Base-by-base conservation (phyloP, 1,139 yeast species). In the Candida smagusa region DNA sequence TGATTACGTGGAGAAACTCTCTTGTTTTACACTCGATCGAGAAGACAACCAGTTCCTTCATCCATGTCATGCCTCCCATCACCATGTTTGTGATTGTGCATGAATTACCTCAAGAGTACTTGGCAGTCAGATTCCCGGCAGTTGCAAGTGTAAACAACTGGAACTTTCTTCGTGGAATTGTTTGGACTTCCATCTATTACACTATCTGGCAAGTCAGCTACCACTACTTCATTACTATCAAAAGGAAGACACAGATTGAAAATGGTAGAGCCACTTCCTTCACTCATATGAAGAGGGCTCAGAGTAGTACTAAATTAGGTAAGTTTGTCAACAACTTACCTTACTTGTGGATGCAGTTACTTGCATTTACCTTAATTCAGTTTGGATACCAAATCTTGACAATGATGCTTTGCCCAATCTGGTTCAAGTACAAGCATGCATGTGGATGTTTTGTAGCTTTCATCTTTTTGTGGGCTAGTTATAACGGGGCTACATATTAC, bases 401-500 rank as follows among this genome's bases (percentile, higher is more conserved):
- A 9, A 92, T 92, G 97, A 63, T 81, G 33, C 74, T 89, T 7
- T 88, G 96, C 52, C 96, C 97, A 0, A 57, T 92, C 21, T 87
- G 96, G 86, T 87, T 86, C 59, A 69, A 74, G 32, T 75, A 80
- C 57, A 82, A 82, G 50, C 65, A 68, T 39, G 75, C 85, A 1
- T 87, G 95, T 30, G 79, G 84, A 0, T 51, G 72, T 1, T 90
- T 89, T 56, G 74, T 92, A 44, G 61, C 79, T 2, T 70, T 75
- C 39, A 87, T 92, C 22, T 88, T 89, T 51, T 61, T 81, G 27
- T 76, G 81, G 63, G 95, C 97, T 2, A 73, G 89, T 35, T 87
- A 84, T 59, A 90, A 92, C 50, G 98, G 98, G 25, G 97, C 97
- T 2, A 87, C 96, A 1, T 92, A 87, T 56, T 92, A 92, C 56